Base-by-base conservation (phyloP, 1,284 basidiomycete species). In the Ustilago tritici region DNA sequence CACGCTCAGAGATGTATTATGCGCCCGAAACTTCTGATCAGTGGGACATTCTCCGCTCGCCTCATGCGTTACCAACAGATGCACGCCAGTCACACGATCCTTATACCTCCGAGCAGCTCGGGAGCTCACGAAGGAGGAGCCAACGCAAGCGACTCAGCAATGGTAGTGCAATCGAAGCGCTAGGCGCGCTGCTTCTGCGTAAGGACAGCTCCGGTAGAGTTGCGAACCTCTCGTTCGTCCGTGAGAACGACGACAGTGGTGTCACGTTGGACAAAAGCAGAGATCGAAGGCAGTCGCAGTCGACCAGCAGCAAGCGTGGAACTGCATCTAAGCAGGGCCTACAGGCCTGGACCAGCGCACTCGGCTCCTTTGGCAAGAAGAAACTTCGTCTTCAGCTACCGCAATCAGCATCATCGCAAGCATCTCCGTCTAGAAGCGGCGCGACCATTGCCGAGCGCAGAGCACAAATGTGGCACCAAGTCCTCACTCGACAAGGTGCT, bases 81-180 rank as follows among this genome's bases (percentile, higher is more conserved):
- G 56, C 36, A 14, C 41, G 14, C 15, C 50, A 23, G 2, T 47
- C 49, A 8, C 43, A 64, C 34, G 7, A 47, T 17, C 7, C 49
- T 32, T 12, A 43, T 8, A 14, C 64, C 10, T 56, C 34, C 5
- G 50, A 66, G 14, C 40, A 43, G 6, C 35, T 56, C 38, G 61
- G 57, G 15, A 66, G 53, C 50, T 36, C 60, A 14, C 50, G 65
- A 41, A 59, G 49, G 23, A 43, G 36, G 6, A 67, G 61, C 19
- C 73, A 76, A 19, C 60, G 64, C 14, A 77, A 67, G 38, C 56
- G 61, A 9, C 68, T 70, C 6, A 79, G 80, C 59, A 85, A 80
- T 41, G 83, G 84, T 23, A 83, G 82, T 54, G 84, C 84, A 4
- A 63, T 85, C 17, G 84, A 85, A 43, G 84, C 84, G 1, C 73